Percentiles rank a stretch among this genome's conserved stretches.
phyloP scores from a whole-genome alignment of 139 green algal species.

The Chlorella sp. region DNA sequence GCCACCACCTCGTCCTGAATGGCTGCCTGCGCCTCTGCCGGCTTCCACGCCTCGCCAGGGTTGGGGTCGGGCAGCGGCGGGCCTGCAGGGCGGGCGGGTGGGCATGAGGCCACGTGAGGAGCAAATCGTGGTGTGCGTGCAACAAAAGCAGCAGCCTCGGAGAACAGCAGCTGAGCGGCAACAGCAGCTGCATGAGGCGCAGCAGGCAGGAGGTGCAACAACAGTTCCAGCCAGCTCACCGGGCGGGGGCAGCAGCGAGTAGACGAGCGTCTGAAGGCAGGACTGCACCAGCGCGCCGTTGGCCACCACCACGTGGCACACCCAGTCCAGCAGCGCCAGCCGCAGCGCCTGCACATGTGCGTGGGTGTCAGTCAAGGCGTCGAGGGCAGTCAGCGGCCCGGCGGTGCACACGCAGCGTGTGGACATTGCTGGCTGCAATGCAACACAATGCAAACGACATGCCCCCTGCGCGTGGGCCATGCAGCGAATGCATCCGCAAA shows the following conservation, averaged over 20 bases:
- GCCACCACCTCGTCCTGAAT: conserved; percentile 62
- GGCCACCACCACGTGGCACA: conserved; percentile 68
- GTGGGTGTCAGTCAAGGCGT: no score
- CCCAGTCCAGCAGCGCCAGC: conserved; percentile 59
- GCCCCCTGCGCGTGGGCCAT: not conserved
- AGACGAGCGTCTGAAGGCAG: conserved; percentile 59
- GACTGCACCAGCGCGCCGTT: conserved; percentile 68
- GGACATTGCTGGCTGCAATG: not conserved
- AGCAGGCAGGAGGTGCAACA: no score
- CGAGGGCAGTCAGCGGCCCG: no score
- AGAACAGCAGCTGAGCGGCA: no score
- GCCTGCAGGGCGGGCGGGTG: not conserved
- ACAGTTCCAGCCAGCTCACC: no score
- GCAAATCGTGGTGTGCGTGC: no score
- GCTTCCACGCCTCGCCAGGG: conserved; percentile 49
- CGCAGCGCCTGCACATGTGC: conserved; percentile 63
- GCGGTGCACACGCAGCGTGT: no score
- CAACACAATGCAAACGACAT: not conserved
- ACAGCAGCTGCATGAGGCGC: no score
- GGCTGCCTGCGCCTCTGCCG: conserved; percentile 33
- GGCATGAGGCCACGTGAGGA: no score
- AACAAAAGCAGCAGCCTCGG: no score
- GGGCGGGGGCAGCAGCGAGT: conserved; percentile 63
- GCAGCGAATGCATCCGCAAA: no score
- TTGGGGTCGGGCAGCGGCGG: conserved; percentile 18